Evolutionary conservation across 2,329 filamentous ascomycete genomes (phyloP).

Genomic region (Capronia americana): DNA sequence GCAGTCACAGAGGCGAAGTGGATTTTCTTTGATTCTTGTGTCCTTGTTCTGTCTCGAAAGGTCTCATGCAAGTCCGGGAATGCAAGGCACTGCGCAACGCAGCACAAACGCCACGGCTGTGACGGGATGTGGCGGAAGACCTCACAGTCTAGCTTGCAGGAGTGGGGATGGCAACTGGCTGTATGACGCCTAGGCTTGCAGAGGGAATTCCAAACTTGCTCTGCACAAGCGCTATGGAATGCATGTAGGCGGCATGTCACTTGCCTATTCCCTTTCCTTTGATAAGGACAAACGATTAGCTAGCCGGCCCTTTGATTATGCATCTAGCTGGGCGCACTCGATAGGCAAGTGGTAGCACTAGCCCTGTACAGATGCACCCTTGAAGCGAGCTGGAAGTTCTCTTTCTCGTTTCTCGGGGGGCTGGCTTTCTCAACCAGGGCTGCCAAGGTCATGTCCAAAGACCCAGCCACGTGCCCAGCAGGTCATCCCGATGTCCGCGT

Average conservation of each 20-base stretch:
- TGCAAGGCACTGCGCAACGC: conserved; percentile 14
- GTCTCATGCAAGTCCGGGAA: conserved; percentile 17
- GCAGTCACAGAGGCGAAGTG: not conserved
- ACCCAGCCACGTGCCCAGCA: conserved; percentile 25
- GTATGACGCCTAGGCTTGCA: conserved; percentile 14
- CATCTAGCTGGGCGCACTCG: not conserved
- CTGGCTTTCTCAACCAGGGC: not conserved
- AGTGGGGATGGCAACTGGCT: not conserved
- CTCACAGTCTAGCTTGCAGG: not conserved
- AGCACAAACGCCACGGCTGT: conserved; percentile 6
- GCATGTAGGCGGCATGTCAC: not conserved
- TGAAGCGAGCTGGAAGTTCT: not conserved
- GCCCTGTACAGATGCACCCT: not conserved
- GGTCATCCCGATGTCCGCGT: conserved; percentile 16
- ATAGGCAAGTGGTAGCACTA: not conserved
- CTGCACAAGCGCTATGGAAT: conserved; percentile 8
- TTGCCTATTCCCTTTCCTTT: not conserved
- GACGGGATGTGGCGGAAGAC: conserved; percentile 17
- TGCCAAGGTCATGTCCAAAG: not conserved
- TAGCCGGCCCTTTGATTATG: not conserved
- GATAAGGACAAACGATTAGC: not conserved
- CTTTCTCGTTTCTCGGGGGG: not conserved
- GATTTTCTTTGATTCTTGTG: conserved; percentile 20
- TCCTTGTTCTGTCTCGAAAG: conserved; percentile 20
- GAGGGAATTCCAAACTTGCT: not conserved